A percentile compares a stretch with the other conserved stretches of the same genome.
phyloP scores from a whole-genome alignment of 2,329 filamentous ascomycete genomes.

The Dothideomycetes sp. region DNA sequence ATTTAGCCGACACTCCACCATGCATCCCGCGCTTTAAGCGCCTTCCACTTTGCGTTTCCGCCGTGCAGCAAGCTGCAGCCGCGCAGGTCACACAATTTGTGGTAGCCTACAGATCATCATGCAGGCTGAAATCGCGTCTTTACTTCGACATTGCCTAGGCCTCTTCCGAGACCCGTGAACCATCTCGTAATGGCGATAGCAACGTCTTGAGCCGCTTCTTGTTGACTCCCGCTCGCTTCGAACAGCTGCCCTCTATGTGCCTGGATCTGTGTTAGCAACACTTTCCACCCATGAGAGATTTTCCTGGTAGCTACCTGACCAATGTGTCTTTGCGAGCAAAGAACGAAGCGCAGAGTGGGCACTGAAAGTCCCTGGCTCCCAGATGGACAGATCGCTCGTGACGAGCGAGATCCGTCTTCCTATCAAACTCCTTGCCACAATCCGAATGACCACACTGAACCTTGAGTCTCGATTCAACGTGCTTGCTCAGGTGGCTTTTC shows the following conservation, averaged over 20 bases:
- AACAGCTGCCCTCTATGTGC: conserved; percentile 69
- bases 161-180: too few species aligned
- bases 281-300: conserved; percentile 8
- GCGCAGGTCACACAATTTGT: too few species aligned
- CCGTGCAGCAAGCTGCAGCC: too few species aligned
- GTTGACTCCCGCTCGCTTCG: conserved; percentile 42
- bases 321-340: conserved; percentile 79
- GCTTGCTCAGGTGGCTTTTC: conserved; percentile 76
- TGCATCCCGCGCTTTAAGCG: too few species aligned
- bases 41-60: too few species aligned
- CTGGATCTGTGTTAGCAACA: conserved; percentile 34
- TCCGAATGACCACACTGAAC: conserved; percentile 55
- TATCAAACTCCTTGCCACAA: conserved; percentile 69
- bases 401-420: conserved; percentile 66
- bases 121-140: too few species aligned
- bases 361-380: conserved; percentile 61
- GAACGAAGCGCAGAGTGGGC: conserved; percentile 58
- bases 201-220: neutral
- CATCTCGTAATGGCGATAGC: neutral
- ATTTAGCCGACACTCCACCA: too few species aligned
- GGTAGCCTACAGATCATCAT: too few species aligned
- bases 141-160: too few species aligned
- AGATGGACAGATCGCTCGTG: conserved; percentile 54
- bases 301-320: conserved; percentile 63
- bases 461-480: conserved; percentile 66